Conservation (phyloP, 192 early-diverging fungal species). For the Thamnidium elegans region DNA sequence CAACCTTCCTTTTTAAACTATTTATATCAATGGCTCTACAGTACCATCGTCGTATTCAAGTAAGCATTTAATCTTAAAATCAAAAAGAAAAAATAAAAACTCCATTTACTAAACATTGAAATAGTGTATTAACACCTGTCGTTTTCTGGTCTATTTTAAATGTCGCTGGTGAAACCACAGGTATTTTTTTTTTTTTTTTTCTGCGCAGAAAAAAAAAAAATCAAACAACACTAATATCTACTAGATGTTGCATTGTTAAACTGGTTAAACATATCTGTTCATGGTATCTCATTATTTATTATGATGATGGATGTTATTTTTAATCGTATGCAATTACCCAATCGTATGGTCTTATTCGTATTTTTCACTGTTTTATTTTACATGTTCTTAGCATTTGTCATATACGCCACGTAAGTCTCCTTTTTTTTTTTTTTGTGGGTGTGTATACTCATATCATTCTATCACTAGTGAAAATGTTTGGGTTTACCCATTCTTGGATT, state of each 20-base stretch:
- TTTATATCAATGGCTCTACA: slow-evolving; percentile 16
- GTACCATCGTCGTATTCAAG: slow-evolving; percentile 36
- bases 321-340: slow-evolving; percentile 23
- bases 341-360: slow-evolving; percentile 15
- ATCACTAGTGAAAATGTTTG: slow-evolving; percentile 23
- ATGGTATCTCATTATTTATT: slow-evolving; percentile 28
- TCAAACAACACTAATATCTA: too few species aligned
- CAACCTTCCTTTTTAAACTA: slow-evolving; percentile 31
- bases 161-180: neutral
- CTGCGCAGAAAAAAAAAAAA: too few species aligned
- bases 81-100: neutral
- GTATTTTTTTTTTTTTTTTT: too few species aligned
- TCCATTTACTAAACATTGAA: neutral
- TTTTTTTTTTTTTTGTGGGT: neutral
- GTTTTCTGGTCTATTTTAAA: slow-evolving; percentile 31
- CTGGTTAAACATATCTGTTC: slow-evolving; percentile 25
- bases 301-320: slow-evolving; percentile 37
- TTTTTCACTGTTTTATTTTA: slow-evolving; percentile 22
- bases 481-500: slow-evolving; percentile 38
- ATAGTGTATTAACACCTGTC: slow-evolving; percentile 33
- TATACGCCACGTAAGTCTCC: slow-evolving; percentile 24
- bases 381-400: slow-evolving; percentile 33
- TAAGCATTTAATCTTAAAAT: slow-evolving; percentile 11
- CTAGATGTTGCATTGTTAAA: too few species aligned
- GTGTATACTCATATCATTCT: neutral